phyloP scores from a whole-genome alignment of 495 filamentous ascomycete species.

The Penicillium argentinense region DNA sequence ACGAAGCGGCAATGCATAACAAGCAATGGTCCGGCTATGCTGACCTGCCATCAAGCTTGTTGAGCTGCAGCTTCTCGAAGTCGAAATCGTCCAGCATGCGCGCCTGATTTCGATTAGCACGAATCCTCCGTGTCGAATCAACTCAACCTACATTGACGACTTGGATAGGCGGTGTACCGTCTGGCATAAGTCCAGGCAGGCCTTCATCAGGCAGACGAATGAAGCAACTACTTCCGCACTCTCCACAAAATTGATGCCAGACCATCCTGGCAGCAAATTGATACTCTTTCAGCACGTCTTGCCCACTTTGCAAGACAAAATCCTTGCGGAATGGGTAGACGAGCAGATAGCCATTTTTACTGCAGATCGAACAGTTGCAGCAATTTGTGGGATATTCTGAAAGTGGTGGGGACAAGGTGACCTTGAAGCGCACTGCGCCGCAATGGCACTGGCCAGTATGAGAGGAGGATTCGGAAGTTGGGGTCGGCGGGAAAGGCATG shows the following conservation, averaged over 20 bases:
- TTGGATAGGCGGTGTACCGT: not conserved
- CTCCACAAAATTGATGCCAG: slow-evolving; percentile 29
- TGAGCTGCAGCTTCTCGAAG: slow-evolving; percentile 2
- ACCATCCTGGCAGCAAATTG: slow-evolving; percentile 15
- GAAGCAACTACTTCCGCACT: slow-evolving; percentile 23
- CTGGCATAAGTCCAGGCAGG: not conserved
- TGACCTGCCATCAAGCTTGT: slow-evolving; percentile 1
- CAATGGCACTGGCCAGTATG: slow-evolving; percentile 15
- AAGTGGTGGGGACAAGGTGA: slow-evolving; percentile 21
- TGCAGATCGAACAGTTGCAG: slow-evolving; percentile 48
- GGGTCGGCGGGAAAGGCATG: slow-evolving; percentile 5
- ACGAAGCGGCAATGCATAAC: no score
- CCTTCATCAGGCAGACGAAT: slow-evolving; percentile 4
- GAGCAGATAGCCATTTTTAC: slow-evolving; percentile 40
- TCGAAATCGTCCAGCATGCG: slow-evolving; percentile 4
- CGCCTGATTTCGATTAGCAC: not conserved
- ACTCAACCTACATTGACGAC: slow-evolving; percentile 4
- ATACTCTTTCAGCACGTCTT: slow-evolving; percentile 25
- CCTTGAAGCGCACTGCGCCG: slow-evolving; percentile 1
- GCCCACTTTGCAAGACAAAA: slow-evolving; percentile 18
- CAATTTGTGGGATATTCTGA: slow-evolving; percentile 18
- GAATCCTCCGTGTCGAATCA: not conserved
- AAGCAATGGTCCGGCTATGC: no score
- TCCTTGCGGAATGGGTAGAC: slow-evolving; percentile 32
- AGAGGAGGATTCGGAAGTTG: slow-evolving; percentile 5